These are phyloP conservation scores for Cordyceps cateniannulata DNA, from an alignment of 2,329 filamentous ascomycete genomes.

Conservation along the genomic window DNA sequence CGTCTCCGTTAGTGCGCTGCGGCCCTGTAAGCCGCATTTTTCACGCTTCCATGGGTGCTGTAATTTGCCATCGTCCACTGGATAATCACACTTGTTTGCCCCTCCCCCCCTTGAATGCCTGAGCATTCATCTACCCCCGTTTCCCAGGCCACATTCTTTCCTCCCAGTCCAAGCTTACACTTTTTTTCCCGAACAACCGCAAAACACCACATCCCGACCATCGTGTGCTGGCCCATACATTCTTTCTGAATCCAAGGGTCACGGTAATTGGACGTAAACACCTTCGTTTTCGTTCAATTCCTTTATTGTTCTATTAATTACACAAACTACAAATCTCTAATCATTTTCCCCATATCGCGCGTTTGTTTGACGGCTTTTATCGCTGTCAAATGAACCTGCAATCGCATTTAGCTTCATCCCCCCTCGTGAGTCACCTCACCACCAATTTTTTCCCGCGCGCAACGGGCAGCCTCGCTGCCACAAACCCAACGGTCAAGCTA, in stretches of 20 bases:
- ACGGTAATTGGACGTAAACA: slow-evolving; percentile 6
- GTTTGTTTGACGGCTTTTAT: slow-evolving; percentile 78
- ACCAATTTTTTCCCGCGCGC: neutral
- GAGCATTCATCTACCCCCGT: slow-evolving; percentile 12
- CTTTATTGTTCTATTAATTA: slow-evolving; percentile 14
- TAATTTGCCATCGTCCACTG: neutral
- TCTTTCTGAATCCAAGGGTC: slow-evolving; percentile 16
- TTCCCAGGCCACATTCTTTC: slow-evolving; percentile 11
- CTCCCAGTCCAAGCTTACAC: neutral
- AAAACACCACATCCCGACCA: slow-evolving; percentile 6
- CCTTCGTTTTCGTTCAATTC: slow-evolving; percentile 14
- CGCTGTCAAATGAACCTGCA: slow-evolving; percentile 99
- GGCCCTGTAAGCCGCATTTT: neutral
- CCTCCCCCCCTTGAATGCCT: neutral
- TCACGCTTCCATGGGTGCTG: neutral
- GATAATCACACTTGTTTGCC: neutral
- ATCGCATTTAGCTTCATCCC: slow-evolving; percentile 27
- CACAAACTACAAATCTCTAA: slow-evolving; percentile 17
- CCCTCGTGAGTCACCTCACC: slow-evolving; percentile 5
- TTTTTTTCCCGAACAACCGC: neutral
- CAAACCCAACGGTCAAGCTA: neutral
- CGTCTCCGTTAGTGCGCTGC: neutral
- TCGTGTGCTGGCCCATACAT: slow-evolving; percentile 13
- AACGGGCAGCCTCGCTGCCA: neutral
- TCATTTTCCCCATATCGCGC: slow-evolving; percentile 48